Evolutionary conservation across 2,329 filamentous ascomycete genomes (phyloP).

Genomic region (Harringtonia lauricola): DNA sequence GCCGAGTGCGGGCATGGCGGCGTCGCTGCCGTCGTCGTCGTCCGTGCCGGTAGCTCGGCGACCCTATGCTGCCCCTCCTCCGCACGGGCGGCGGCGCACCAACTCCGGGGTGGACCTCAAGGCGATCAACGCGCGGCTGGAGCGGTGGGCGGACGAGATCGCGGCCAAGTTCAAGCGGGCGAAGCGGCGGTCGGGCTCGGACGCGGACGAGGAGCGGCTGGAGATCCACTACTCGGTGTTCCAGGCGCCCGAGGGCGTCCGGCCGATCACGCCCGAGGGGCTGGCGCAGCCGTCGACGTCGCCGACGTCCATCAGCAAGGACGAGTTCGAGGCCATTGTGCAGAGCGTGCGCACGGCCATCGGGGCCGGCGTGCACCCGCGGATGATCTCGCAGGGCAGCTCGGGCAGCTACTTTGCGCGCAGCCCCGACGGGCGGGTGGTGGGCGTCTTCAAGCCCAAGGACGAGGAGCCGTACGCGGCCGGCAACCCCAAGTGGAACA

Average conservation of each 20-base stretch:
- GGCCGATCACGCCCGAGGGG: conserved; percentile 65
- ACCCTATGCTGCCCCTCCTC: not conserved
- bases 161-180: conserved; percentile 92
- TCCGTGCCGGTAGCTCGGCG: conserved; percentile 1
- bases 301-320: conserved; percentile 50
- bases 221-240: conserved; percentile 98
- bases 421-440: conserved; percentile 82
- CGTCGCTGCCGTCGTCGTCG: conserved; percentile 15
- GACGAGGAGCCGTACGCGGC: conserved; percentile 97
- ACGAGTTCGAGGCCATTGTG: conserved; percentile 78
- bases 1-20: conserved; percentile 45
- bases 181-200: conserved; percentile 33
- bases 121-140: conserved; percentile 89
- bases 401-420: conserved; percentile 97
- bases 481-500: conserved; percentile 97
- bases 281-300: conserved; percentile 36
- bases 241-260: conserved; percentile 78
- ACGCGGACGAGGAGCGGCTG: conserved; percentile 62
- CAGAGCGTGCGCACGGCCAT: conserved; percentile 88
- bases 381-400: conserved; percentile 93
- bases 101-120: conserved; percentile 95
- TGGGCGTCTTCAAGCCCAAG: conserved; percentile 97
- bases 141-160: conserved; percentile 97
- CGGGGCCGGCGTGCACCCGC: conserved; percentile 80
- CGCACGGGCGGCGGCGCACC: conserved; percentile 29